Conservation (phyloP, 768 basidiomycete genomes). For the Naganishia vishniacii region DNA sequence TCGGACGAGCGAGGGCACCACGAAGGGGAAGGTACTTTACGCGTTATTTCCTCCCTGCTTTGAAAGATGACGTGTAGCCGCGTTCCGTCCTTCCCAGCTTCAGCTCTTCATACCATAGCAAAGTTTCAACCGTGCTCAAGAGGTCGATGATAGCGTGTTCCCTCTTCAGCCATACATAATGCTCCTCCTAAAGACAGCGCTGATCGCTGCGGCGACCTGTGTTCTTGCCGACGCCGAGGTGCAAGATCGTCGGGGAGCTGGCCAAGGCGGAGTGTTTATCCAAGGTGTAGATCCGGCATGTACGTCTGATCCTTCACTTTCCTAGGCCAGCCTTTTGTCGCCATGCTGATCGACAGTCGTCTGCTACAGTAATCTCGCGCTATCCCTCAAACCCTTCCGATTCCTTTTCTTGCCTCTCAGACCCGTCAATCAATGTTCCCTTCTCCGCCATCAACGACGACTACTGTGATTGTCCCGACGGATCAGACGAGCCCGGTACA, state of each 20-base stretch:
- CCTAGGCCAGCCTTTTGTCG: neutral
- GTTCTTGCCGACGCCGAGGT: neutral
- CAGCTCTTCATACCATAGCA: no score
- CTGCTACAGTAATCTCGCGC: neutral
- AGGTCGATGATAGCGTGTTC: no score
- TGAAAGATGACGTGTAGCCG: neutral
- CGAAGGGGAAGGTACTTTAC: no score
- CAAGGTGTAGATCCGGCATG: constrained; percentile 8
- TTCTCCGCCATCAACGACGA: constrained; percentile 86
- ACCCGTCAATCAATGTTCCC: constrained; percentile 52
- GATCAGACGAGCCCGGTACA: constrained; percentile 88
- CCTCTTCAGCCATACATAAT: neutral
- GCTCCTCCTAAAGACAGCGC: neutral
- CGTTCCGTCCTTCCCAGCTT: neutral
- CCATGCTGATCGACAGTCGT: neutral
- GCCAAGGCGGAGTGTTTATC: neutral
- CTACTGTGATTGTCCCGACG: constrained; percentile 87
- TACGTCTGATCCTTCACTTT: neutral
- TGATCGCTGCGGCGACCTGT: neutral
- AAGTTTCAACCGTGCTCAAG: no score
- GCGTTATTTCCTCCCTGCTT: no score
- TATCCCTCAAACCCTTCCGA: neutral
- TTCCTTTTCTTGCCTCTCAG: neutral
- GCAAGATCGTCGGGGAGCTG: neutral
- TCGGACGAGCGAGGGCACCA: no score